These are phyloP conservation scores for Stevia rebaudiana DNA, from an alignment of 140 eudicot genomes.

Conservation along the genomic window DNA sequence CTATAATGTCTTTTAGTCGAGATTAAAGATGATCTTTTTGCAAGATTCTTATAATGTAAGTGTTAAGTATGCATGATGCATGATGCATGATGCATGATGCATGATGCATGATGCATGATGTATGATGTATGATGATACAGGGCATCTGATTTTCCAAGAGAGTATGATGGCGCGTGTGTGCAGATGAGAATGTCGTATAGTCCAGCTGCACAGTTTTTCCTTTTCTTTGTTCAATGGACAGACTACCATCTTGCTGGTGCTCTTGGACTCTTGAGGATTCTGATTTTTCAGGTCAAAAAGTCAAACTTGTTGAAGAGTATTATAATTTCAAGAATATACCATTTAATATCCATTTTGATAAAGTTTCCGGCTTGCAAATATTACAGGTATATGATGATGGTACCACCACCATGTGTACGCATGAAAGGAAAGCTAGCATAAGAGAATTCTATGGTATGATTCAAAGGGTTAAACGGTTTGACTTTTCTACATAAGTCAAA, in stretches of 20 bases:
- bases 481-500: not conserved
- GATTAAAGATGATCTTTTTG: not conserved
- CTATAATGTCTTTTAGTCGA: not conserved
- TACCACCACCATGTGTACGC: constrained; percentile 87
- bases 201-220: constrained; percentile 87
- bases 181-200: constrained; percentile 98
- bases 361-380: constrained; percentile 9
- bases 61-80: not conserved
- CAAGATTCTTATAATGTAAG: not conserved
- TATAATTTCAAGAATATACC: not conserved
- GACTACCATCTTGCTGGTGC: constrained; percentile 94
- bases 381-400: constrained; percentile 87
- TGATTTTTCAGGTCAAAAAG: constrained; percentile 66
- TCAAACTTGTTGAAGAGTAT: not conserved
- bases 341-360: not conserved
- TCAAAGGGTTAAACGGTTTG: not conserved
- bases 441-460: constrained; percentile 79
- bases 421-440: constrained; percentile 94
- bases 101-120: not conserved
- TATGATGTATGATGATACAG: constrained; percentile 36
- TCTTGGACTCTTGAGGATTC: constrained; percentile 77
- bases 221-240: constrained; percentile 91
- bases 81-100: constrained; percentile 5
- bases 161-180: constrained; percentile 88
- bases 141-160: constrained; percentile 86